Percentiles rank a stretch among this genome's conserved stretches.
phyloP scores from a whole-genome alignment of 345 rosid species.

The Geranium rotundifolium region DNA sequence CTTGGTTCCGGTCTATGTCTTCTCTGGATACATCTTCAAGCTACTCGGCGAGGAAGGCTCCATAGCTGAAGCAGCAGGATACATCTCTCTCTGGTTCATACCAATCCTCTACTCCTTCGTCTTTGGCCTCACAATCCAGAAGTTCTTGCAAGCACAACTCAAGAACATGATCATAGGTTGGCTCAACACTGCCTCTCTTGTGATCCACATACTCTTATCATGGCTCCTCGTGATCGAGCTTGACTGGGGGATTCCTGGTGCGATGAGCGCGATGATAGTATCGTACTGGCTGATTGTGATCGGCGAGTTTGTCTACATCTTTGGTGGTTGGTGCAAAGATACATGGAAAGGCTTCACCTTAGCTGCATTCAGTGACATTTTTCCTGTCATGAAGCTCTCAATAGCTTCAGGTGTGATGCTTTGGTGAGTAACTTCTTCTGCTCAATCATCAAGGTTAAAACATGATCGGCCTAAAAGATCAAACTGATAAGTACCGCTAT shows the following conservation, averaged over 20 bases:
- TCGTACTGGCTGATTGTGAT: conserved; percentile 31
- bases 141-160: too few relatives aligned
- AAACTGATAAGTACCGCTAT: too few relatives aligned
- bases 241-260: conserved; percentile 38
- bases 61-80: conserved; percentile 23
- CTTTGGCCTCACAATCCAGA: too few relatives aligned
- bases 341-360: conserved; percentile 18
- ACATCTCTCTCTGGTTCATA: conserved; percentile 32
- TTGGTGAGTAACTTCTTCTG: conserved; percentile 6
- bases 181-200: too few relatives aligned
- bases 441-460: too few relatives aligned
- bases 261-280: conserved; percentile 33
- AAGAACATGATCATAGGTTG: too few relatives aligned
- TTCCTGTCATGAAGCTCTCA: conserved; percentile 33
- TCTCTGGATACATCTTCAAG: conserved; percentile 22
- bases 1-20: conserved; percentile 18
- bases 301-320: conserved; percentile 30
- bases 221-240: conserved; percentile 31
- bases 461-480: too few relatives aligned
- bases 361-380: conserved; percentile 22
- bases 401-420: conserved; percentile 27
- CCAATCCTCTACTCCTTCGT: conserved; percentile 7
- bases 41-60: conserved; percentile 28
- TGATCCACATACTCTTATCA: conserved; percentile 10
- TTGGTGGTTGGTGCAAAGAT: conserved; percentile 14